Evolutionary conservation across 139 green algal genomes (phyloP), one percentile per base, ranked within the genome.

Genomic region (Desmodesmus armatus): DNA sequence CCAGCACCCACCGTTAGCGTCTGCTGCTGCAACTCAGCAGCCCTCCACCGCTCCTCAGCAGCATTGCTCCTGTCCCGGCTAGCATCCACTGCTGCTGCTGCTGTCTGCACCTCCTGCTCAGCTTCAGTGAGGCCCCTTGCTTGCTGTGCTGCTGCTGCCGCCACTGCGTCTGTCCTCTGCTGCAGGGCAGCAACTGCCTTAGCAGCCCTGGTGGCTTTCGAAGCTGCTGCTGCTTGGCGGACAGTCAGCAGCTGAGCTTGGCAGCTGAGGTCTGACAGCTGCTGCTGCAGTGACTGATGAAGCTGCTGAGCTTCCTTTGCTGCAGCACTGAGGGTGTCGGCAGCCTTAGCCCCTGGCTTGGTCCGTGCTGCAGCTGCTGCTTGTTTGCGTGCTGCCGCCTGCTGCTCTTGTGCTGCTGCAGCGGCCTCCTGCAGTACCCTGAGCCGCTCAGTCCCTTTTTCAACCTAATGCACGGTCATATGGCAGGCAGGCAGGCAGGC

Each of bases 301-400:
- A 49, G 31, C n/a, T 33, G 5, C n/a, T 53, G 35, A 47, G 43
- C 55, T 47, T 49, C 66, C 3, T 74, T 6, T 17, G 23, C 29
- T 72, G 63, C 31, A 41, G 2, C 19, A 25, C n/a, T 40, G 25
- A 21, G 19, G 7, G 63, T 31, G 29, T 25, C 5, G 27, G 41
- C 33, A 58, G 33, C 55, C 35, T 33, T n/a, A 31, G 29, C 66
- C 0, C 66, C n/a, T 69, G 60, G n/a, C 60, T 19, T 17, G 66
- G 35, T 35, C 3, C 7, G 13, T 73, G 63, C 33, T 17, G 75
- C 53, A 29, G 11, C 39, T 5, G 39, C 53, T 35, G 58, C 63
- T 69, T 44, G n/a, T 62, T 78, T 58, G n/a, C 58, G 55, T 21
- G 44, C 65, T 40, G 76, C 76, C 47, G 37, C 60, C 40, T 77